Percentiles rank a stretch among this genome's conserved stretches.
These are phyloP conservation scores for Leishmania mexicana DNA, from an alignment of 208 protist genomes.

Conservation along the genomic window DNA sequence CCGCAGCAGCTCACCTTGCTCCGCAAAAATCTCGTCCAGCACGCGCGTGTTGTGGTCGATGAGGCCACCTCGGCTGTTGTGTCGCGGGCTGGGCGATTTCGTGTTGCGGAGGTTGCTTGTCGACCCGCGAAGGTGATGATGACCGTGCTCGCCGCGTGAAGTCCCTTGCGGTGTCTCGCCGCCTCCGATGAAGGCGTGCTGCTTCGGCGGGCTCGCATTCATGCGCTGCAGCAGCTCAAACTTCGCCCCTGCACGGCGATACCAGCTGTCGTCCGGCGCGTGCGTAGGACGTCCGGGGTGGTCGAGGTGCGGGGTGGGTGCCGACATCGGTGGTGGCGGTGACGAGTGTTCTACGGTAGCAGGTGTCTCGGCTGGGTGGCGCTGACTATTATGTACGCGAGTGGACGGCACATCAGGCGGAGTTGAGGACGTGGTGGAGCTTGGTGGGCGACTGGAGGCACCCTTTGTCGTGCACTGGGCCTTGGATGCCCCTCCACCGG, in stretches of 20 bases:
- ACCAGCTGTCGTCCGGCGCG: constrained; percentile 43
- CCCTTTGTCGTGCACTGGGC: not conserved
- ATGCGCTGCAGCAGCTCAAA: constrained; percentile 73
- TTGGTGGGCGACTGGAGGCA: constrained; percentile 2
- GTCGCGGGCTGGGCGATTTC: constrained; percentile 15
- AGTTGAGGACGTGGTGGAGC: constrained; percentile 2
- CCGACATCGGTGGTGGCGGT: constrained; percentile 3
- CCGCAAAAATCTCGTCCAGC: constrained; percentile 36
- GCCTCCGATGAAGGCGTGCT: not conserved
- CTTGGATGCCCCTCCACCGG: not conserved
- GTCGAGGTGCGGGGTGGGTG: constrained; percentile 11
- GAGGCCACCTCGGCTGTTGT: constrained; percentile 8
- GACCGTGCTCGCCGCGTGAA: not conserved
- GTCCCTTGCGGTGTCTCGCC: constrained; percentile 8
- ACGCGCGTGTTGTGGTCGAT: constrained; percentile 40
- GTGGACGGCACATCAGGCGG: constrained; percentile 14
- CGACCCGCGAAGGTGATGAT: constrained; percentile 8
- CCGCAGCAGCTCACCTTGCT: constrained; percentile 22
- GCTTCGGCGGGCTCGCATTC: constrained; percentile 41
- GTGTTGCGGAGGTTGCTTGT: not conserved
- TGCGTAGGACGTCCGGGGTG: not conserved
- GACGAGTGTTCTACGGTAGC: not conserved
- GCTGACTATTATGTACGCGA: constrained; percentile 13
- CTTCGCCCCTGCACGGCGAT: constrained; percentile 53
- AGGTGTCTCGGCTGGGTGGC: not conserved